Percentiles rank a stretch among this genome's conserved stretches.
phyloP scores from a whole-genome alignment of 2,329 filamentous ascomycete genomes.

The Biscogniauxia sp. region DNA sequence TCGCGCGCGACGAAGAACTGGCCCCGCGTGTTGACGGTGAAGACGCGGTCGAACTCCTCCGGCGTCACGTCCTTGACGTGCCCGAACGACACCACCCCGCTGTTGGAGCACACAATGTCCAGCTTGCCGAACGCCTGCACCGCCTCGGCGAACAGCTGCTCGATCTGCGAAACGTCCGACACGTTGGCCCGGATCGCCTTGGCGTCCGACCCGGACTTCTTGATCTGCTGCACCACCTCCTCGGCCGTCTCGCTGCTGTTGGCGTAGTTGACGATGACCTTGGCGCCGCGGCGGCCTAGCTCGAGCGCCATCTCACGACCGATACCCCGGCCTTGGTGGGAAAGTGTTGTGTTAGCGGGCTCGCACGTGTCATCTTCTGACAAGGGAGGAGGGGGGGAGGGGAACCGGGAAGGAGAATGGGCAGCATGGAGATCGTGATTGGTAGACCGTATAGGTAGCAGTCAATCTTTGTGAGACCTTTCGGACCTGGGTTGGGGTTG shows the following conservation, averaged over 20 bases:
- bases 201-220: conserved; percentile 60
- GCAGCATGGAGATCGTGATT: conserved; percentile 5
- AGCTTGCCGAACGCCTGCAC: conserved; percentile 63
- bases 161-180: conserved; percentile 61
- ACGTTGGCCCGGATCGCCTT: conserved; percentile 68
- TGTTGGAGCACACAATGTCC: conserved; percentile 70
- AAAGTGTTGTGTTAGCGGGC: conserved; percentile 7
- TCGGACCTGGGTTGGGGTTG: conserved; percentile 26
- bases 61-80: conserved; percentile 66
- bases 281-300: conserved; percentile 63
- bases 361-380: neutral
- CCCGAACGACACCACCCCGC: conserved; percentile 66
- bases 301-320: conserved; percentile 65
- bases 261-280: conserved; percentile 66
- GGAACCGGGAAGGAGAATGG: neutral
- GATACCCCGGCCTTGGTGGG: conserved; percentile 56
- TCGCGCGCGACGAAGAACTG: conserved; percentile 73
- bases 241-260: conserved; percentile 64
- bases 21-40: conserved; percentile 65
- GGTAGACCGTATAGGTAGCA: conserved; percentile 2
- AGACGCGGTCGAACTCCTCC: conserved; percentile 71
- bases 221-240: conserved; percentile 64
- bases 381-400: conserved; percentile 6
- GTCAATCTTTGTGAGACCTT: conserved; percentile 4
- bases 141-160: conserved; percentile 61